Conservation (phyloP, 1,284 basidiomycete species). For the Tilletia caries region DNA sequence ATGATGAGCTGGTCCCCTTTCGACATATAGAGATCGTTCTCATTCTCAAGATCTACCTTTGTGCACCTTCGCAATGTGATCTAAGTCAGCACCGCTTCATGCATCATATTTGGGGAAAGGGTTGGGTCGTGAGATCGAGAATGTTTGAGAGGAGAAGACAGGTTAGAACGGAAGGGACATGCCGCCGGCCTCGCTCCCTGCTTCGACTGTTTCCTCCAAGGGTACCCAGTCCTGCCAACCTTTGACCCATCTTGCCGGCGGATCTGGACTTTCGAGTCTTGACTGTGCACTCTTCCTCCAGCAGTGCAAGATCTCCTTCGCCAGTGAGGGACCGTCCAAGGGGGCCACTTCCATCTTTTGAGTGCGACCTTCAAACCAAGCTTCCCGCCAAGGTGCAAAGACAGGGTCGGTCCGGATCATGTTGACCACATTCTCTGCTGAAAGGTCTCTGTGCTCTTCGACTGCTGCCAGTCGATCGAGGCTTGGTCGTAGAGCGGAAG, state of each 20-base stretch:
- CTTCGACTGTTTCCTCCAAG: no score
- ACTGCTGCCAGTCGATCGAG: background rate
- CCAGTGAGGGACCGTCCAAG: background rate
- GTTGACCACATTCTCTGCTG: background rate
- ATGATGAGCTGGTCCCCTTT: background rate
- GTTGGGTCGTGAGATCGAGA: no score
- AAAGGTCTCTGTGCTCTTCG: background rate
- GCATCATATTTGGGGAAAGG: no score
- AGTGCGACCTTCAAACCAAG: background rate
- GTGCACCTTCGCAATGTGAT: no score
- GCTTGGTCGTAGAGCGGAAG: background rate
- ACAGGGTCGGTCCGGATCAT: background rate
- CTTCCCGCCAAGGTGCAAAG: background rate
- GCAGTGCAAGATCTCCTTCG: slow-evolving; percentile 1
- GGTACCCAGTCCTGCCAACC: no score
- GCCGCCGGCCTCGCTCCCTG: no score
- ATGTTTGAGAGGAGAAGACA: no score
- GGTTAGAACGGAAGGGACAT: no score
- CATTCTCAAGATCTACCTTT: no score
- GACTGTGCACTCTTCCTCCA: slow-evolving; percentile 8
- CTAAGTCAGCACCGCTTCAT: no score
- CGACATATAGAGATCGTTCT: no score
- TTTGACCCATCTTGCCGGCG: background rate
- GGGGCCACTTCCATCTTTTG: background rate
- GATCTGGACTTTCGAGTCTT: background rate